phyloP scores from a whole-genome alignment of 1,284 basidiomycete genomes.

The Xerocomus cyaneibrunnescens region DNA sequence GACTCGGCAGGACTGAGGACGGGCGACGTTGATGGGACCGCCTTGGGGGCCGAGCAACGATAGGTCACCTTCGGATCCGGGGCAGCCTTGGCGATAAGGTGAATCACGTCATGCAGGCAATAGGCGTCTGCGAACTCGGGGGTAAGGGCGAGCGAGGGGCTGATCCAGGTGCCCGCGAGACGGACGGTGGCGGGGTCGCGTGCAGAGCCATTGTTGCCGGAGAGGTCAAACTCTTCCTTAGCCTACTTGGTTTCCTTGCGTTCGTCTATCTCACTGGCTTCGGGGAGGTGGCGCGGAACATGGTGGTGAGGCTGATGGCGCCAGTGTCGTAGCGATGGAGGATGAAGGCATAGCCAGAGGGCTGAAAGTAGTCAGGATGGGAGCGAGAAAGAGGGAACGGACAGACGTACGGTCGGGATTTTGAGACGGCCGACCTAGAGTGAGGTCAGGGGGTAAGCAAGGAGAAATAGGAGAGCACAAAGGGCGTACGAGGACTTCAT shows the following conservation, averaged over 20 bases:
- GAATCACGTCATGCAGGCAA: slow-evolving; percentile 57
- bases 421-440: slow-evolving; percentile 85
- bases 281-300: slow-evolving; percentile 98
- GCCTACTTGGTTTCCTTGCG: slow-evolving; percentile 85
- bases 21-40: slow-evolving; percentile 29
- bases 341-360: slow-evolving; percentile 86
- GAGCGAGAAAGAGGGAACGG: neutral
- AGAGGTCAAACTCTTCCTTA: slow-evolving; percentile 75
- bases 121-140: slow-evolving; percentile 64
- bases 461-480: neutral
- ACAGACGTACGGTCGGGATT: slow-evolving; percentile 76
- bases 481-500: slow-evolving; percentile 74
- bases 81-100: slow-evolving; percentile 66
- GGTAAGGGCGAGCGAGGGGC: slow-evolving; percentile 63
- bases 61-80: slow-evolving; percentile 80
- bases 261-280: slow-evolving; percentile 78
- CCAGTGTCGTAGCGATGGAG: slow-evolving; percentile 95
- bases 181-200: slow-evolving; percentile 60
- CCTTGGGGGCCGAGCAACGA: slow-evolving; percentile 57
- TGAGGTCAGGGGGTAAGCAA: slow-evolving; percentile 27
- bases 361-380: slow-evolving; percentile 40
- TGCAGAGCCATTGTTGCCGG: slow-evolving; percentile 80
- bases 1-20: slow-evolving; percentile 19
- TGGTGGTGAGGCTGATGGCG: slow-evolving; percentile 93
- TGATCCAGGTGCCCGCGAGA: slow-evolving; percentile 91